Percentiles rank a stretch among this genome's conserved stretches.
phyloP scores from a whole-genome alignment of 2,329 filamentous ascomycete genomes.

The Scedosporium apiospermum region DNA sequence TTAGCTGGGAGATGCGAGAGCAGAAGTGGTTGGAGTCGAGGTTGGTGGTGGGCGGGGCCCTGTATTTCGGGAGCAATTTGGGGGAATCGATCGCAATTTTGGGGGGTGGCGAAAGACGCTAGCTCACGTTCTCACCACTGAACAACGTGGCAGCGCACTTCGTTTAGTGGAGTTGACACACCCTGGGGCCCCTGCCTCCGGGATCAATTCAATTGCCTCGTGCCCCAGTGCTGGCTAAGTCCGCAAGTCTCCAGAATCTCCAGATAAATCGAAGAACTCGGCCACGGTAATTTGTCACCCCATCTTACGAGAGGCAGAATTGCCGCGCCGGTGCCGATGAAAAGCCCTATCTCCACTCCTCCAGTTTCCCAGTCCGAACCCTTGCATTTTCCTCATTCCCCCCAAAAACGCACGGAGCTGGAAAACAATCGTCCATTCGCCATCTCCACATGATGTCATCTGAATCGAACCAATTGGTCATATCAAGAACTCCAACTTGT shows the following conservation, averaged over 20 bases:
- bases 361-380: not conserved
- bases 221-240: not conserved
- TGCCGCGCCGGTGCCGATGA: not conserved
- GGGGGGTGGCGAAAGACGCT: not conserved
- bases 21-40: not conserved
- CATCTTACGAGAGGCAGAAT: not conserved
- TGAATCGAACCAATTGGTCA: not conserved
- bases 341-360: not conserved
- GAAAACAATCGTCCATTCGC: too few species aligned
- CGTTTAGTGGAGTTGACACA: not conserved
- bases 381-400: not conserved
- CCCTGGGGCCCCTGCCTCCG: not conserved
- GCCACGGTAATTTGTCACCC: not conserved
- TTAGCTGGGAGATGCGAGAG: not conserved
- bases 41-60: not conserved
- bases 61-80: not conserved
- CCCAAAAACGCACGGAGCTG: not conserved
- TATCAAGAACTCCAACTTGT: not conserved
- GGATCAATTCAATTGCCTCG: not conserved
- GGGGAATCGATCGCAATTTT: not conserved
- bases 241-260: not conserved
- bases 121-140: not conserved
- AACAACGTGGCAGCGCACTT: not conserved
- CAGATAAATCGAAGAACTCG: not conserved
- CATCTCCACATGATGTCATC: not conserved